phyloP scores from a whole-genome alignment of 768 basidiomycete species.

The Mycena kentingensis region DNA sequence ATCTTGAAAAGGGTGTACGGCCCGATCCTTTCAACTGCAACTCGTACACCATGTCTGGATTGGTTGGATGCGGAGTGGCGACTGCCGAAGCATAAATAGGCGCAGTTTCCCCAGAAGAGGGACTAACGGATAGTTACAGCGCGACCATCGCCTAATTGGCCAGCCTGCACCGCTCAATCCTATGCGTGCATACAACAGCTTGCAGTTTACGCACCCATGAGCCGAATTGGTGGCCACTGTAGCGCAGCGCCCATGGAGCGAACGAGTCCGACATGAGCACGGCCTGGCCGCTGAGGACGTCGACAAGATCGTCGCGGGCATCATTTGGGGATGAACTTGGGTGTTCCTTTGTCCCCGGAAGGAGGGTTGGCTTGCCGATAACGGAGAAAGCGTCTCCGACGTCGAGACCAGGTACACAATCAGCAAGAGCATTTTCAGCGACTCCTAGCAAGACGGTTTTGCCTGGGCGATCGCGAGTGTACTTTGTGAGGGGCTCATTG shows the following conservation, averaged over 20 bases:
- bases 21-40: slow-evolving; percentile 95
- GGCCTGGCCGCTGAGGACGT: slow-evolving; percentile 78
- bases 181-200: no score
- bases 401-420: slow-evolving; percentile 83
- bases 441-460: slow-evolving; percentile 64
- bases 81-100: slow-evolving; percentile 42
- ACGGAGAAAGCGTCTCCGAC: slow-evolving; percentile 79
- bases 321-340: slow-evolving; percentile 28
- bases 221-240: slow-evolving; percentile 93
- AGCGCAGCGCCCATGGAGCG: slow-evolving; percentile 86
- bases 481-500: slow-evolving; percentile 46
- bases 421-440: slow-evolving; percentile 64
- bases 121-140: slow-evolving; percentile 76
- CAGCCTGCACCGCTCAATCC: no score
- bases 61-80: slow-evolving; percentile 70
- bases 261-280: slow-evolving; percentile 63
- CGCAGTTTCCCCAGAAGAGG: slow-evolving; percentile 1
- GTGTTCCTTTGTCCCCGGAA: slow-evolving; percentile 15
- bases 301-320: slow-evolving; percentile 71
- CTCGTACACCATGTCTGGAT: slow-evolving; percentile 64
- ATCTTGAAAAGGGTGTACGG: slow-evolving; percentile 89
- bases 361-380: slow-evolving; percentile 62
- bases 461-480: slow-evolving; percentile 52
- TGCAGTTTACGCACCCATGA: no score
- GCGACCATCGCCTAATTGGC: slow-evolving; percentile 93